Evolutionary conservation across 1,139 yeast genomes (phyloP).

Genomic region (Kurtzmaniella quercitrusa): DNA sequence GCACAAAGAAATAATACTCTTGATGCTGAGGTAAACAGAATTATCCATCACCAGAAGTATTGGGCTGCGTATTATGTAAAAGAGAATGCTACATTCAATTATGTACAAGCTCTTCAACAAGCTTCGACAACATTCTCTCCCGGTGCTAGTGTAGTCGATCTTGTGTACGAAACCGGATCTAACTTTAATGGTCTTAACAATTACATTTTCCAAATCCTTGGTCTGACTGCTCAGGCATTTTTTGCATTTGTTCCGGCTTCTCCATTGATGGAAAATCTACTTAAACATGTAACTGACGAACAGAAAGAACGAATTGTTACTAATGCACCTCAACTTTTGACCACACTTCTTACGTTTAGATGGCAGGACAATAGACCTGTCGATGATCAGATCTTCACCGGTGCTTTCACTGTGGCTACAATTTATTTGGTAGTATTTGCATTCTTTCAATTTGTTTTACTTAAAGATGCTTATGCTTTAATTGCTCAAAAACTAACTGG

Average conservation of each 20-base stretch:
- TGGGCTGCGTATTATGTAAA: conserved; percentile 28
- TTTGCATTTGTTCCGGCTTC: conserved; percentile 15
- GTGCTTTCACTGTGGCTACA: conserved; percentile 30
- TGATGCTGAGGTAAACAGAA: conserved; percentile 23
- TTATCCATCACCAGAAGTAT: conserved; percentile 27
- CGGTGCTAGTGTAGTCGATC: conserved; percentile 16
- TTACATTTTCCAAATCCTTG: conserved; percentile 16
- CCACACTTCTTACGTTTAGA: conserved; percentile 21
- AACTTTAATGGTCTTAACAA: conserved; percentile 27
- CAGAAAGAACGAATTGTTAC: neutral
- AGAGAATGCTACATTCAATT: conserved; percentile 23
- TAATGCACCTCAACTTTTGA: conserved; percentile 21
- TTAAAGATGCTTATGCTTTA: conserved; percentile 22
- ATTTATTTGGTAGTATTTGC: conserved; percentile 29
- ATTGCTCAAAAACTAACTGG: conserved; percentile 32
- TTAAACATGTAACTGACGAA: conserved; percentile 11
- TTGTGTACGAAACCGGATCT: conserved; percentile 29
- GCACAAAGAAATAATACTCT: conserved; percentile 16
- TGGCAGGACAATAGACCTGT: conserved; percentile 21
- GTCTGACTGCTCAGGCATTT: conserved; percentile 13
- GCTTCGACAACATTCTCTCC: conserved; percentile 16
- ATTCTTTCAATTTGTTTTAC: conserved; percentile 28
- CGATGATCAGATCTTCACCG: conserved; percentile 20
- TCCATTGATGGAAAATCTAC: conserved; percentile 18
- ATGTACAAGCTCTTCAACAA: conserved; percentile 15